Conservation (phyloP, 73 alveolate species). For the Paramecium bursaria region DNA sequence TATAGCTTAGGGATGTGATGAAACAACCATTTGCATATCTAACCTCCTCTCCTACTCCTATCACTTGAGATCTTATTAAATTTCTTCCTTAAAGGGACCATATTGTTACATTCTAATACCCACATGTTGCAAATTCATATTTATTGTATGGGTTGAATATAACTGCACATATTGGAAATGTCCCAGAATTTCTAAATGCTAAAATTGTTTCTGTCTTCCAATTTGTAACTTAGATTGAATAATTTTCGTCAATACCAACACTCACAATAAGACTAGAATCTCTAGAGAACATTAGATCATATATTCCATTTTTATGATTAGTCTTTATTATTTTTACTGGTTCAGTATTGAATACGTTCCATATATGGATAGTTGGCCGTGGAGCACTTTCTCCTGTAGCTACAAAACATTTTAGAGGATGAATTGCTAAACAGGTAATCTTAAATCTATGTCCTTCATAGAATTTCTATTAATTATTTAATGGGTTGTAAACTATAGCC, state of each 20-base stretch:
- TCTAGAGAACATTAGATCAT: conserved; percentile 44
- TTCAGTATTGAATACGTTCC: conserved; percentile 92
- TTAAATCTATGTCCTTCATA: conserved; percentile 93
- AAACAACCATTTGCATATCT: conserved; percentile 54
- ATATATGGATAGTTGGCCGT: conserved; percentile 84
- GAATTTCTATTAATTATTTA: conserved; percentile 81
- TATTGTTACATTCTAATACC: conserved; percentile 86
- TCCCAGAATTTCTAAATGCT: conserved; percentile 87
- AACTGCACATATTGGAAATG: conserved; percentile 85
- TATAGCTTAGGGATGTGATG: conserved; percentile 69
- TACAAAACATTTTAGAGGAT: conserved; percentile 81
- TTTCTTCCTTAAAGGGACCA: conserved; percentile 90
- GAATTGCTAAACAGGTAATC: conserved; percentile 88
- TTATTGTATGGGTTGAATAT: conserved; percentile 84
- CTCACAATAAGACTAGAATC: conserved; percentile 62
- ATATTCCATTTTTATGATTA: conserved; percentile 65
- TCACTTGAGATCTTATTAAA: conserved; percentile 71
- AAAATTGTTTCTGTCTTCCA: conserved; percentile 83
- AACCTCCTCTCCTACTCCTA: conserved; percentile 56
- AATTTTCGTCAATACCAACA: conserved; percentile 63
- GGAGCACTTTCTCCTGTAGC: conserved; percentile 95
- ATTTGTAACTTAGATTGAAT: conserved; percentile 76
- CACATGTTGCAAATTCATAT: conserved; percentile 88
- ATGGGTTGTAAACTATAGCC: conserved; percentile 89
- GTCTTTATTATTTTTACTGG: conserved; percentile 73